Evolutionary conservation across 164 flowering plant genomes (phyloP).

Genomic region (Sextonia rubra): DNA sequence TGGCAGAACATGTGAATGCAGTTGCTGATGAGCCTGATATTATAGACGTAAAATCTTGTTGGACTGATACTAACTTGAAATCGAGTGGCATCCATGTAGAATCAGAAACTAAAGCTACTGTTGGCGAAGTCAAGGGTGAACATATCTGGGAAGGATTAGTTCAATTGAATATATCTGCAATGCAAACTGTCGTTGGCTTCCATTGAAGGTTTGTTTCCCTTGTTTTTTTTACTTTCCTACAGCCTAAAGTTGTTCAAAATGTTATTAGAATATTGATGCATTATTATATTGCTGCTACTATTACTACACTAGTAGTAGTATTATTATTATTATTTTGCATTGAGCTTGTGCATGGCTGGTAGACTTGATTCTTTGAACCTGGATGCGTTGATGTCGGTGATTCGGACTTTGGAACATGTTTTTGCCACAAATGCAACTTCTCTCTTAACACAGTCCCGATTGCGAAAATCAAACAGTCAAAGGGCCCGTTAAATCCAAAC

Average conservation of each 20-base stretch:
- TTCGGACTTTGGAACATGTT: no score
- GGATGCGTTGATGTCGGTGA: no score
- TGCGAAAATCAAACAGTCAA: no score
- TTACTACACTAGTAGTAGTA: no score
- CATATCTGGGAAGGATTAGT: constrained; percentile 76
- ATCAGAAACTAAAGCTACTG: constrained; percentile 16
- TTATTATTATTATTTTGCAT: no score
- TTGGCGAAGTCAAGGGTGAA: constrained; percentile 27
- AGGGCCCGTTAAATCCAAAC: no score
- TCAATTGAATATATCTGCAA: constrained; percentile 58
- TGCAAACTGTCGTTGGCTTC: constrained; percentile 41
- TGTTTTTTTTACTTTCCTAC: not conserved
- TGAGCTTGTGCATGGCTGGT: no score
- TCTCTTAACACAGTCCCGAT: no score
- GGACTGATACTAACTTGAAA: constrained; percentile 17
- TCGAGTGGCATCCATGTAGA: constrained; percentile 13
- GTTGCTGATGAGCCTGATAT: no score
- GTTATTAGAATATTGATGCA: not conserved
- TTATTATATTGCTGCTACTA: no score
- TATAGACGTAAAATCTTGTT: constrained; percentile 6
- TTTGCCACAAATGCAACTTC: no score
- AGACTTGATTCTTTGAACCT: no score
- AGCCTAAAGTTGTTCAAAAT: not conserved
- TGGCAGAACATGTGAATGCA: constrained; percentile 20
- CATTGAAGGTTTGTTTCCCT: constrained; percentile 65